Conservation (phyloP, 495 filamentous ascomycete species). For the Neurospora discreta region DNA sequence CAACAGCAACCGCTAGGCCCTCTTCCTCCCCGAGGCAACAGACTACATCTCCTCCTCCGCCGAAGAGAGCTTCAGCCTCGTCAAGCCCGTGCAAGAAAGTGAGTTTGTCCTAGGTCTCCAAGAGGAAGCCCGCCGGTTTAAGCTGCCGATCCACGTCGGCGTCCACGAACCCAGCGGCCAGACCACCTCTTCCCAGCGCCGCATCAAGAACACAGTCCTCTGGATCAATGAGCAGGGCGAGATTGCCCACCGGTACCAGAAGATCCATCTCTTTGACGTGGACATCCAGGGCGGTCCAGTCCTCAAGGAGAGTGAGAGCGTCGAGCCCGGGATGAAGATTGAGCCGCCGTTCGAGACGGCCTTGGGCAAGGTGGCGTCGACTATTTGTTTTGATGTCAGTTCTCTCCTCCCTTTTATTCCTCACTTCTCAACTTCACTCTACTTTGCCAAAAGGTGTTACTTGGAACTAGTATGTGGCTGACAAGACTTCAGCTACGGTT, state of each 20-base stretch:
- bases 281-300: constrained; percentile 19
- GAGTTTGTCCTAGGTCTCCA: constrained; percentile 66
- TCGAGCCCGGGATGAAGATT: constrained; percentile 21
- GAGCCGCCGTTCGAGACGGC: constrained; percentile 57
- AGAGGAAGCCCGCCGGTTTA: constrained; percentile 45
- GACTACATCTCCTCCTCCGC: constrained; percentile 71
- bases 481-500: constrained; percentile 45
- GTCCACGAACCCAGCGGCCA: constrained; percentile 44
- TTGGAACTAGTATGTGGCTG: not conserved
- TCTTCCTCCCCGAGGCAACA: constrained; percentile 86
- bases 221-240: constrained; percentile 31
- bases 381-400: constrained; percentile 79
- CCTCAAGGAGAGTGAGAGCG: constrained; percentile 19
- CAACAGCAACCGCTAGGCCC: constrained; percentile 36
- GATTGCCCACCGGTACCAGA: constrained; percentile 38
- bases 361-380: constrained; percentile 62
- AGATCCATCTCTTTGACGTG: constrained; percentile 44
- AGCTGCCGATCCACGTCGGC: constrained; percentile 73
- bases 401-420: not conserved
- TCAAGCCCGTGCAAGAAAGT: constrained; percentile 36
- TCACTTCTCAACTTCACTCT: not conserved
- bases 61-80: constrained; percentile 56
- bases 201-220: constrained; percentile 37
- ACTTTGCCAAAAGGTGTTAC: too few species aligned
- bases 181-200: constrained; percentile 7